A percentile compares a stretch with the other conserved stretches of the same genome.
Conservation (phyloP, 2,329 filamentous ascomycete genomes). For the Elsinoe necatrix region DNA sequence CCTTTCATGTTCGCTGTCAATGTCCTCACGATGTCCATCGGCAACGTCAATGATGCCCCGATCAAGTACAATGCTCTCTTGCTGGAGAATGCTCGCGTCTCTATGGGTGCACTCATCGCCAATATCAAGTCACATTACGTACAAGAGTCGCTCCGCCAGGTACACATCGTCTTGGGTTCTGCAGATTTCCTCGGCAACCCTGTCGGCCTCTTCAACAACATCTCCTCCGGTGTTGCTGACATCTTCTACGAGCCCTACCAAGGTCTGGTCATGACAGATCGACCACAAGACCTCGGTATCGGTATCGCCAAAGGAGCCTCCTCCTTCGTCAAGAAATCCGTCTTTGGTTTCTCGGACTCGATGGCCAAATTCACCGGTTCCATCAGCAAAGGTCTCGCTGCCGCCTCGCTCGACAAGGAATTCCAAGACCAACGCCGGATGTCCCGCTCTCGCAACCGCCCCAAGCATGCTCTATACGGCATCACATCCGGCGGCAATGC, state of each 20-base stretch:
- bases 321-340: constrained; percentile 96
- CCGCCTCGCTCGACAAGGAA: constrained; percentile 93
- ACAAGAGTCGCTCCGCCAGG: constrained; percentile 88
- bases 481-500: constrained; percentile 94
- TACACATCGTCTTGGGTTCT: constrained; percentile 94
- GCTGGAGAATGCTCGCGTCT: constrained; percentile 89
- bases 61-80: constrained; percentile 88
- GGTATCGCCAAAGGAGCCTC: constrained; percentile 95
- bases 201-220: constrained; percentile 94
- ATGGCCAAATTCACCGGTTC: constrained; percentile 97
- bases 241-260: constrained; percentile 99
- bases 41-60: constrained; percentile 96
- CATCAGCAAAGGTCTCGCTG: constrained; percentile 91
- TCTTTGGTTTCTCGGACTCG: constrained; percentile 94
- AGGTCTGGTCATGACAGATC: constrained; percentile 89
- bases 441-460: constrained; percentile 82
- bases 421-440: constrained; percentile 96
- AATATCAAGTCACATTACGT: constrained; percentile 93
- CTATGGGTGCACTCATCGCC: constrained; percentile 70
- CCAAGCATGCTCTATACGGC: constrained; percentile 94
- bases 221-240: constrained; percentile 92
- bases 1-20: constrained; percentile 99
- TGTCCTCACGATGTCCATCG: constrained; percentile 97
- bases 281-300: constrained; percentile 86
- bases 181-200: constrained; percentile 97